These are phyloP conservation scores for Gyrodon lividus DNA, from an alignment of 768 basidiomycete species.

Conservation along the genomic window DNA sequence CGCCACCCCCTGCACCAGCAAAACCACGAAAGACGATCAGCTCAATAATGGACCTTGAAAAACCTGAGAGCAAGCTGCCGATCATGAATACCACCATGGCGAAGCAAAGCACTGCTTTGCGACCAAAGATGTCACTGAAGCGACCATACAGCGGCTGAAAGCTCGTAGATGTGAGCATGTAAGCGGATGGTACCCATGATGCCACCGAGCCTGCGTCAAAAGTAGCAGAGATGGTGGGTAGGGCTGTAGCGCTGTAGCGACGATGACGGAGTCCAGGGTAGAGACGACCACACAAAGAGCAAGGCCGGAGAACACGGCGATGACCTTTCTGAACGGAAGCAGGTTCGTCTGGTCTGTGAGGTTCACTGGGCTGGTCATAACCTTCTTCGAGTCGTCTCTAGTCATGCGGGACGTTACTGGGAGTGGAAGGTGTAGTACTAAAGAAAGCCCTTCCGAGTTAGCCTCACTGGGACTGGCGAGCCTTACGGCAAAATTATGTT, in stretches of 20 bases:
- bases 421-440: no score
- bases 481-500: no score
- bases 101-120: conserved; percentile 57
- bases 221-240: conserved; percentile 61
- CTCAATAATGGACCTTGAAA: conserved; percentile 62
- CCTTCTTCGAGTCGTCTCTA: no score
- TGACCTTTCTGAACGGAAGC: conserved; percentile 60
- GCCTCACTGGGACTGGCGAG: no score
- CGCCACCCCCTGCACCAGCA: conserved; percentile 70
- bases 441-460: no score
- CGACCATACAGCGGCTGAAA: conserved; percentile 51
- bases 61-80: conserved; percentile 67
- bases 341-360: conserved; percentile 79
- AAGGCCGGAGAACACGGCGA: conserved; percentile 61
- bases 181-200: conserved; percentile 74
- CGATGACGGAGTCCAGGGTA: conserved; percentile 67
- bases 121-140: conserved; percentile 65
- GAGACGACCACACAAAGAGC: conserved; percentile 61
- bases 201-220: conserved; percentile 49
- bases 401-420: no score
- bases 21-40: conserved; percentile 69
- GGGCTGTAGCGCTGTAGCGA: conserved; percentile 74
- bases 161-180: conserved; percentile 56
- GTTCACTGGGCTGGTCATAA: no score
- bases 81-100: conserved; percentile 62